These are phyloP conservation scores for Isochrysis galbana DNA, from an alignment of 78 protist species.

Conservation along the genomic window DNA sequence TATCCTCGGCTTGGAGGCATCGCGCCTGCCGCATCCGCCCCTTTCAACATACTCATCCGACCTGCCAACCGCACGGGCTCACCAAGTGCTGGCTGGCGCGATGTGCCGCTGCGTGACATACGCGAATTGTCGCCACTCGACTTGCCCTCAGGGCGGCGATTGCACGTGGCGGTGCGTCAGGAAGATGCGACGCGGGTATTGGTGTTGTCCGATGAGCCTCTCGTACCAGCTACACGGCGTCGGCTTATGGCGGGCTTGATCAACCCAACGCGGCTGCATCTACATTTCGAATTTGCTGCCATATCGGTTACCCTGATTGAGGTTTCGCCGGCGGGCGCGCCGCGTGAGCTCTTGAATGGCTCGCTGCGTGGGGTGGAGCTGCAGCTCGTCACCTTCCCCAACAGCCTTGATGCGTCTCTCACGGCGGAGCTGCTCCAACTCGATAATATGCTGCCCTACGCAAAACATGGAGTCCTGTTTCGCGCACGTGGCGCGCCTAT, in stretches of 20 bases:
- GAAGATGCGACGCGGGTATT: neutral
- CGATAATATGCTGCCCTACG: neutral
- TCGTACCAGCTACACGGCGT: neutral
- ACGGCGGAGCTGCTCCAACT: neutral
- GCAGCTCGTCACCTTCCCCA: neutral
- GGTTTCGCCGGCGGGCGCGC: neutral
- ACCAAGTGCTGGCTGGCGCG: too few relatives aligned
- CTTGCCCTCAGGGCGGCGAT: neutral
- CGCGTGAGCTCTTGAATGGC: neutral
- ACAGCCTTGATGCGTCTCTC: neutral
- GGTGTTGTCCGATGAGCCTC: neutral
- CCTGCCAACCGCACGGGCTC: neutral
- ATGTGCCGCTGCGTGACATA: neutral
- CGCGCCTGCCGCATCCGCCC: neutral
- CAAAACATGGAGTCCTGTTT: neutral
- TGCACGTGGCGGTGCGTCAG: neutral
- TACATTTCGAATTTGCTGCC: neutral
- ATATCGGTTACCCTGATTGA: neutral
- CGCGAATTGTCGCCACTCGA: neutral
- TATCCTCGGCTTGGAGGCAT: too few relatives aligned
- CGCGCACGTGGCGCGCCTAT: too few relatives aligned
- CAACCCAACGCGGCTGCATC: neutral
- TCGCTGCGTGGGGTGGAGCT: neutral
- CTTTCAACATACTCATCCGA: neutral
- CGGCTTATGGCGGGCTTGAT: neutral